Base-by-base conservation (phyloP, 73 alveolate genomes). In the Blepharisma japonicum region DNA sequence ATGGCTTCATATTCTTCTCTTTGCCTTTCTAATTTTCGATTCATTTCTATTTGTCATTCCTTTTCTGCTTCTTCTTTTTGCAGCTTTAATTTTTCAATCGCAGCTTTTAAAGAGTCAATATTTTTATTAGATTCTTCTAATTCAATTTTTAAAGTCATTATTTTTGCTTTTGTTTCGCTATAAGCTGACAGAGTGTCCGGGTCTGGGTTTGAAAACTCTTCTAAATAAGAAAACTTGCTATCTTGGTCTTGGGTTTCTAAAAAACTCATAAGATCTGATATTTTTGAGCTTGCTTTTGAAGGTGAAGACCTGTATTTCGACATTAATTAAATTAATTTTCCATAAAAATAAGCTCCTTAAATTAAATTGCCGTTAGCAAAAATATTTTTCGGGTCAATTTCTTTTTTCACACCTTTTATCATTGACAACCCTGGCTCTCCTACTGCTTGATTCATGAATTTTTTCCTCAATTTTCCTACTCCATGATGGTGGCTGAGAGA, bases 401-500 rank as follows among this genome's bases (percentile, higher is more conserved):
- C 77, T 18, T 67, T 55, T 68, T 92, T 89, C 42, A 92, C 56
- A 11, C 81, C 78, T 47, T 55, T 83, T 27, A 92, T 68, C 51
- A 92, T 50, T 45, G 79, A 90, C 7, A 90, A 45, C 38, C 91
- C 95, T 72, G 85, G 77, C 3, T 83, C 91, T 42, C 96, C 93
- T 8, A 89, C 77, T 6, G 84, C 84, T 46, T 77, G 67, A 42
- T 56, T 48, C 88, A 84, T 71, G 77, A 90, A 90, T 68, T 81
- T 68, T 80, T 87, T 92, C 74, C 98, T 92, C 71, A 92, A 71
- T 71, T 93, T 93, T 4, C 98, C 98, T 50, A 93, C 92, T 42
- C 96, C 98, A 78, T 93, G 98, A 86, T 93, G 98, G 72, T 93
- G 98, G 45, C 95, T 85, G 9, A 93, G 42, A 27, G 92, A 70